A percentile compares a stretch with the other conserved stretches of the same genome.
phyloP scores from a whole-genome alignment of 352 stramenopile species.

The Globisporangium camurandrum region DNA sequence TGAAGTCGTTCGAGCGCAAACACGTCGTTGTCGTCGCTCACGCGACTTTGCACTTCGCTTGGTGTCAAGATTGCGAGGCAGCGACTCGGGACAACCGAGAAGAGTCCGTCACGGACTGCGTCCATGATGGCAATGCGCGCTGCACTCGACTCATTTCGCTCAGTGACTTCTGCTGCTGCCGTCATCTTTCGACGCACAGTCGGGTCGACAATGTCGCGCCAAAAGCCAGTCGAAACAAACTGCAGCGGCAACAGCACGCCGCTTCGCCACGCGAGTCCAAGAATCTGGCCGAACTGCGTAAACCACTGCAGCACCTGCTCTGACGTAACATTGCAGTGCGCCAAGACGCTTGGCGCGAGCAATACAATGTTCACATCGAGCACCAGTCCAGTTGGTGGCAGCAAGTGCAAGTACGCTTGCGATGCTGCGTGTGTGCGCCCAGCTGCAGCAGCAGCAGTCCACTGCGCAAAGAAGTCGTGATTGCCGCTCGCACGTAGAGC shows the following conservation, averaged over 20 bases:
- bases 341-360: conserved; percentile 16
- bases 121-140: conserved; percentile 17
- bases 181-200: background rate
- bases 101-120: conserved; percentile 45
- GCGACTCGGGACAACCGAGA: conserved; percentile 37
- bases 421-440: no score
- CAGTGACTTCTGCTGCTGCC: background rate
- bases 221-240: conserved; percentile 39
- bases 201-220: conserved; percentile 20
- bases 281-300: conserved; percentile 42
- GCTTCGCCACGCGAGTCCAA: conserved; percentile 59
- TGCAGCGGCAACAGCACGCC: conserved; percentile 37
- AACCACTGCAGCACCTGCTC: conserved; percentile 41
- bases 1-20: conserved; percentile 20
- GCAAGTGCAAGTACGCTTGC: background rate
- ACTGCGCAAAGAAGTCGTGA: background rate
- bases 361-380: conserved; percentile 50
- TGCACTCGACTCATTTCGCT: no score
- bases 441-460: no score
- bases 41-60: conserved; percentile 17
- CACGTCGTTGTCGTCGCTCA: conserved; percentile 27
- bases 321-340: conserved; percentile 9
- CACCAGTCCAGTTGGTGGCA: conserved; percentile 13
- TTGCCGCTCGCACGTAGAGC: no score
- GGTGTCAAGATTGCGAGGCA: conserved; percentile 39